These are phyloP conservation scores for Backusella mclennaniae DNA, from an alignment of 192 early-diverging fungal species.

Conservation along the genomic window DNA sequence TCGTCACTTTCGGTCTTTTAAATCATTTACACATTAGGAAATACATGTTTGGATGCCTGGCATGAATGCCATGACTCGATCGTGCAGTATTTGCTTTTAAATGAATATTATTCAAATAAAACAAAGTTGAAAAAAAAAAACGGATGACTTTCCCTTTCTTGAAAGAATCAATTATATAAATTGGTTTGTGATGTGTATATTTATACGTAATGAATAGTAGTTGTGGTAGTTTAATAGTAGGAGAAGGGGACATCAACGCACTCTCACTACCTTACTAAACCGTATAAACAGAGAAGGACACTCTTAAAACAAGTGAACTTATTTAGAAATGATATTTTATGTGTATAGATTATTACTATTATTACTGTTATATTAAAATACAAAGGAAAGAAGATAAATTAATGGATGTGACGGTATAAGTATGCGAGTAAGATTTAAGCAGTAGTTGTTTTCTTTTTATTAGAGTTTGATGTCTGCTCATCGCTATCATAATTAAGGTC, in stretches of 20 bases:
- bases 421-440: not conserved
- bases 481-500: not conserved
- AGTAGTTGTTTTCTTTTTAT: not conserved
- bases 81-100: not conserved
- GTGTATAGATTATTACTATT: not conserved
- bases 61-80: not conserved
- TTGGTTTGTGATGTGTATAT: too few species aligned
- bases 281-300: too few species aligned
- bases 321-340: too few species aligned
- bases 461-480: not conserved
- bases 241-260: too few species aligned
- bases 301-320: too few species aligned
- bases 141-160: too few species aligned
- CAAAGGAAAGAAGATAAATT: not conserved
- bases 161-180: too few species aligned
- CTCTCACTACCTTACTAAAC: too few species aligned
- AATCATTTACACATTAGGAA: not conserved
- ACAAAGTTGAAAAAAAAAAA: too few species aligned
- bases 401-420: too few species aligned
- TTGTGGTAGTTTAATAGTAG: too few species aligned
- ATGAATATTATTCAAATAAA: not conserved
- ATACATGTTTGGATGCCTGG: not conserved
- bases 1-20: conserved; percentile 1
- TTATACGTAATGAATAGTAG: too few species aligned
- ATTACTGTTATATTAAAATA: not conserved